Percentiles rank a stretch among this genome's conserved stretches.
These are phyloP conservation scores for Scutellaria galericulata DNA, from an alignment of 257 asterid genomes.

Conservation along the genomic window DNA sequence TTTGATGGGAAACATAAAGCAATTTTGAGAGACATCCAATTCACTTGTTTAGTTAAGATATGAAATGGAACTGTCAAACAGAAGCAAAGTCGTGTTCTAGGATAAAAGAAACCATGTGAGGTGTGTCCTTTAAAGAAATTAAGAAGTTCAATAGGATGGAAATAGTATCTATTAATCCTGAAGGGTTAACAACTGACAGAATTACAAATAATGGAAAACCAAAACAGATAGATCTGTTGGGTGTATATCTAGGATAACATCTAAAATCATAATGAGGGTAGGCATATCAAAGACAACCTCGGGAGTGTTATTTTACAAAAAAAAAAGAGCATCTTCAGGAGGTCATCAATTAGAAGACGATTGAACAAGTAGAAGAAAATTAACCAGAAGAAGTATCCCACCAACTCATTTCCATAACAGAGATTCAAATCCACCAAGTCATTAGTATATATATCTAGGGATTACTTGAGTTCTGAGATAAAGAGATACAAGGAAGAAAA, in stretches of 20 bases:
- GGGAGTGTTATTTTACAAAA: not conserved
- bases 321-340: not conserved
- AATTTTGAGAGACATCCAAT: too few relatives aligned
- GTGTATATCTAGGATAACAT: not conserved
- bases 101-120: too few relatives aligned
- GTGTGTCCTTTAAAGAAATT: too few relatives aligned
- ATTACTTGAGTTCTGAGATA: not conserved
- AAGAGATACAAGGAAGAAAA: not conserved
- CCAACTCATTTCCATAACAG: constrained; percentile 3
- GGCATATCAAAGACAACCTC: not conserved
- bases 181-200: not conserved
- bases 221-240: not conserved
- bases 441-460: constrained; percentile 2
- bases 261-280: constrained; percentile 6
- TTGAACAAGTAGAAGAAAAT: not conserved
- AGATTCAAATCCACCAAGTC: not conserved
- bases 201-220: not conserved
- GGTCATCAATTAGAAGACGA: not conserved
- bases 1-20: too few relatives aligned
- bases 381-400: constrained; percentile 5
- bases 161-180: not conserved
- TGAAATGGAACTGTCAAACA: not conserved
- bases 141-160: not conserved
- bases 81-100: too few relatives aligned
- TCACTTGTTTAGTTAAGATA: not conserved